A percentile compares a stretch with the other conserved stretches of the same genome.
Evolutionary conservation across 371 early-diverging fungal genomes (phyloP).

Genomic region (Mortierella sp.): DNA sequence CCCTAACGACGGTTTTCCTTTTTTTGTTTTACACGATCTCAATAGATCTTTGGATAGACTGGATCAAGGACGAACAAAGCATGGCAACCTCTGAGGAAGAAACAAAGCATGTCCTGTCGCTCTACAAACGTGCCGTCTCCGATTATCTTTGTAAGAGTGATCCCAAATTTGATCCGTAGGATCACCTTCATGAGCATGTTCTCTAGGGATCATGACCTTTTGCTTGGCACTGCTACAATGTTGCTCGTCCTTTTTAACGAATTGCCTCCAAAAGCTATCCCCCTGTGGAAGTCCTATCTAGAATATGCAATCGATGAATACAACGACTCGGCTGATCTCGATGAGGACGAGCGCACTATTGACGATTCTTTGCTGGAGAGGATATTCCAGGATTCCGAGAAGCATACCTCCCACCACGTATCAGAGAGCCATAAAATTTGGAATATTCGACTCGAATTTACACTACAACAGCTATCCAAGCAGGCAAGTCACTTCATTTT

Average conservation of each 20-base stretch:
- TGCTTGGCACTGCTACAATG: too few species aligned
- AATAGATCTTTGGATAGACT: constrained; percentile 46
- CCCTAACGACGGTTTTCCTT: neutral
- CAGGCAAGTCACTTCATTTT: constrained; percentile 8
- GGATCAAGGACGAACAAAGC: constrained; percentile 44
- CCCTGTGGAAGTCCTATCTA: constrained; percentile 40
- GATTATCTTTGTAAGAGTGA: constrained; percentile 43
- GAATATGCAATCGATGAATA: constrained; percentile 38
- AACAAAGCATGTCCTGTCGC: constrained; percentile 26
- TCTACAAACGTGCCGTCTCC: constrained; percentile 31
- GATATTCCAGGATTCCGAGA: constrained; percentile 28
- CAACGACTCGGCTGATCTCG: constrained; percentile 21
- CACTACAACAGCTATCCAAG: constrained; percentile 10
- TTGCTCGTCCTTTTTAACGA: neutral
- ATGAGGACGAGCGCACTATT: constrained; percentile 18
- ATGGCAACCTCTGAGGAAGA: constrained; percentile 44
- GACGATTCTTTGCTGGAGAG: constrained; percentile 10
- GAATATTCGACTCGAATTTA: constrained; percentile 37
- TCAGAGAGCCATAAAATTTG: constrained; percentile 40
- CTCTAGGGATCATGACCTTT: too few species aligned
- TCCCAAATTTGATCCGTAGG: too few species aligned
- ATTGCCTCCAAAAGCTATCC: constrained; percentile 21
- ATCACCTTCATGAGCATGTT: too few species aligned
- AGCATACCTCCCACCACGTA: constrained; percentile 21
- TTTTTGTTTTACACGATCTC: neutral